A percentile compares a stretch with the other conserved stretches of the same genome.
Evolutionary conservation across 345 rosid genomes (phyloP).

Genomic region (Fremontodendron californicum): DNA sequence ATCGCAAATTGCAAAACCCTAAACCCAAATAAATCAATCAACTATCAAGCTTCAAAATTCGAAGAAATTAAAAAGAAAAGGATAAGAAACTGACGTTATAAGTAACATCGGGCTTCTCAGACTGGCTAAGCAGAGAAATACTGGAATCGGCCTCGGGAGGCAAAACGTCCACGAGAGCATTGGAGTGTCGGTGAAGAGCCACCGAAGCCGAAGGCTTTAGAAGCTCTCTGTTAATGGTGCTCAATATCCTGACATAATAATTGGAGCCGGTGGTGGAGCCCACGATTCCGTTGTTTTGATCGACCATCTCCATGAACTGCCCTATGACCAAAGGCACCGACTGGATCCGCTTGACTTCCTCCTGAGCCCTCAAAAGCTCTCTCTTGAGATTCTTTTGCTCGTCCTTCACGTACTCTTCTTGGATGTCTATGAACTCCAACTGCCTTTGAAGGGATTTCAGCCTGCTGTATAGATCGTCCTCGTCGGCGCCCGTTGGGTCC

Average conservation of each 20-base stretch:
- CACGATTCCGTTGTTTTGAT: conserved; percentile 95
- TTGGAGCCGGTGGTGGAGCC: conserved; percentile 99
- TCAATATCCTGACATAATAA: conserved; percentile 86
- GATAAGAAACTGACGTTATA: conserved; percentile 53
- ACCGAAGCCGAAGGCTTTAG: conserved; percentile 98
- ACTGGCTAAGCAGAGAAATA: conserved; percentile 91
- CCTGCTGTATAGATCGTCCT: conserved; percentile 84
- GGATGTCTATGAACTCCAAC: conserved; percentile 86
- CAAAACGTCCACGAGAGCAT: conserved; percentile 92
- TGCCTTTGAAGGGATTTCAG: conserved; percentile 77
- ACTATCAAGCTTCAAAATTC: neutral
- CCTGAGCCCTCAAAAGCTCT: conserved; percentile 88
- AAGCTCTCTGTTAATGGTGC: conserved; percentile 88
- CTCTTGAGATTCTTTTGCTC: conserved; percentile 94
- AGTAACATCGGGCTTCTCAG: conserved; percentile 96
- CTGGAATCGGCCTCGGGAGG: conserved; percentile 99
- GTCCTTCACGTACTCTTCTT: conserved; percentile 94
- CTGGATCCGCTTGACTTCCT: conserved; percentile 96
- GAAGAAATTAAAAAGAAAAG: too few species aligned
- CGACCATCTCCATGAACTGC: conserved; percentile 99
- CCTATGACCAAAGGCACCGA: conserved; percentile 96
- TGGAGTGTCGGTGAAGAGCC: conserved; percentile 95
- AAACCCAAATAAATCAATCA: neutral
- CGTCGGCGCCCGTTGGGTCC: conserved; percentile 31
- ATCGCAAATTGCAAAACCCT: neutral